These are phyloP conservation scores for Xeromyces bisporus DNA, from an alignment of 495 filamentous ascomycete species.

Conservation along the genomic window DNA sequence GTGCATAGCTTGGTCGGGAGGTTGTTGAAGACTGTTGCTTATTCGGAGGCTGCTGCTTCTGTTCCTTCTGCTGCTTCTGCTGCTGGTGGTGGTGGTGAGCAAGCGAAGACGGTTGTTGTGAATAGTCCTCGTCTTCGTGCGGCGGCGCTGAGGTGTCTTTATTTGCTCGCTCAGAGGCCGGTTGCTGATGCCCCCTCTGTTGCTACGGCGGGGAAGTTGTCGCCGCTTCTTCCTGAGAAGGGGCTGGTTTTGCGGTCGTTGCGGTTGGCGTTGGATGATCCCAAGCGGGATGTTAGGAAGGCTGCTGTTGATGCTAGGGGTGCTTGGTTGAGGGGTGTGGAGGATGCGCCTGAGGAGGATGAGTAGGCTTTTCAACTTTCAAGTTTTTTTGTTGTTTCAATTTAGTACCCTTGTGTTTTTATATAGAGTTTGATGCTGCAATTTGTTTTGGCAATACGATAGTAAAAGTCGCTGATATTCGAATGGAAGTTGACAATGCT, in stretches of 20 bases:
- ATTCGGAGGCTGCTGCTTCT: slow-evolving; percentile 1
- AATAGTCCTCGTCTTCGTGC: slow-evolving; percentile 31
- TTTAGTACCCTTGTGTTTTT: too few relatives aligned
- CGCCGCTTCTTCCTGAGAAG: slow-evolving; percentile 40
- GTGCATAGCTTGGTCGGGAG: slow-evolving; percentile 40
- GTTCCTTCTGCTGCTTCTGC: too few relatives aligned
- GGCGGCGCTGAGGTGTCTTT: slow-evolving; percentile 38
- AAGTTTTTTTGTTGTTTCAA: too few relatives aligned
- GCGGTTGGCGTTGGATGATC: slow-evolving; percentile 42
- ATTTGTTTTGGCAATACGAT: too few relatives aligned
- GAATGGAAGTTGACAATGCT: too few relatives aligned
- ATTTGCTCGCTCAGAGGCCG: slow-evolving; percentile 31
- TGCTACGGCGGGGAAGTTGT: slow-evolving; percentile 19
- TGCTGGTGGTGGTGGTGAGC: too few relatives aligned
- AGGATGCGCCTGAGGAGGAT: slow-evolving; percentile 46
- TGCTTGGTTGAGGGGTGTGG: slow-evolving; percentile 41
- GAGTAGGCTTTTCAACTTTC: slow-evolving; percentile 19
- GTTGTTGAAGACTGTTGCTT: slow-evolving; percentile 32
- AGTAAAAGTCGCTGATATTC: too few relatives aligned
- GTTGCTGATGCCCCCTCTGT: slow-evolving; percentile 11
- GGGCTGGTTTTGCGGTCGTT: slow-evolving; percentile 38
- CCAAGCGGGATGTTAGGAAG: slow-evolving; percentile 47
- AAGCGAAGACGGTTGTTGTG: slow-evolving; percentile 6
- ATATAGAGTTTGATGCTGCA: too few relatives aligned
- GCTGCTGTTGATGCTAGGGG: slow-evolving; percentile 50